A percentile compares a stretch with the other conserved stretches of the same genome.
Conservation (phyloP, 2,329 filamentous ascomycete species). For the Penicillium sclerotigenum region DNA sequence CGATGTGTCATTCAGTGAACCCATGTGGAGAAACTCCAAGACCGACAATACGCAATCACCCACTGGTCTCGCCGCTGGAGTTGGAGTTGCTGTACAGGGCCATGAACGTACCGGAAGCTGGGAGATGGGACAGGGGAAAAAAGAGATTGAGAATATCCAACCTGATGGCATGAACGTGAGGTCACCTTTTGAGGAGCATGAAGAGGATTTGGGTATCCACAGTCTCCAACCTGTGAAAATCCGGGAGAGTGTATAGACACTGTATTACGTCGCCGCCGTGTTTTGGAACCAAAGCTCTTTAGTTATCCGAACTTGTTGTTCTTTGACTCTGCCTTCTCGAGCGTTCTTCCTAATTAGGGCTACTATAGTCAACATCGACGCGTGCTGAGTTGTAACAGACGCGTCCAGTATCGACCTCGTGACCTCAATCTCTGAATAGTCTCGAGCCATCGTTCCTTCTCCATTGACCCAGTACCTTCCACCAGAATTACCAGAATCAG, state of each 20-base stretch:
- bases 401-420: neutral
- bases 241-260: constrained; percentile 46
- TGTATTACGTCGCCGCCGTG: neutral
- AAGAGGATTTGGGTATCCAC: constrained; percentile 36
- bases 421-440: neutral
- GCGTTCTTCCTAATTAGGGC: neutral
- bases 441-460: constrained; percentile 4
- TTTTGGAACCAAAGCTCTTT: neutral
- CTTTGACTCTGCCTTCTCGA: neutral
- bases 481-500: neutral
- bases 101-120: constrained; percentile 58
- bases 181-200: constrained; percentile 48
- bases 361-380: neutral
- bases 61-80: constrained; percentile 13
- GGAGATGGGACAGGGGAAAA: constrained; percentile 49
- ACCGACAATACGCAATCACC: constrained; percentile 32
- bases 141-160: constrained; percentile 16
- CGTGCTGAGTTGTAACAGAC: neutral
- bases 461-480: neutral
- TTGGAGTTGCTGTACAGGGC: constrained; percentile 30
- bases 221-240: constrained; percentile 46
- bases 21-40: constrained; percentile 41
- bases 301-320: neutral
- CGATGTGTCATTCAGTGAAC: constrained; percentile 46
- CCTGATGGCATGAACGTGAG: neutral